Percentiles rank a stretch among this genome's conserved stretches.
Evolutionary conservation across 2,329 filamentous ascomycete genomes (phyloP).

Genomic region (Penicillium sclerotiorum): DNA sequence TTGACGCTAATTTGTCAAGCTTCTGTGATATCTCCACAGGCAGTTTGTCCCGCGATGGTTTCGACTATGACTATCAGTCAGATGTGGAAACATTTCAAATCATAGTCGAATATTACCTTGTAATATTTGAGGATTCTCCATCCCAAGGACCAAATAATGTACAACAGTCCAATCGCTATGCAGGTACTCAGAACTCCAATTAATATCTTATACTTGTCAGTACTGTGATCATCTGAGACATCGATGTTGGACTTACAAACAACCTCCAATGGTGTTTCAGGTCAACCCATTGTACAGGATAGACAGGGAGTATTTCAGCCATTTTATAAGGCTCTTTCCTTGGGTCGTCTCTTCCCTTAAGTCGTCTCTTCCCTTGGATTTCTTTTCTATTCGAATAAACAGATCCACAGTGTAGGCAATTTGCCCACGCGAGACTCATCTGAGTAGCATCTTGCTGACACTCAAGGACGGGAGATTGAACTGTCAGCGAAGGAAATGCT

Average conservation of each 20-base stretch:
- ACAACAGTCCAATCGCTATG: constrained; percentile 30
- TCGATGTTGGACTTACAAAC: constrained; percentile 34
- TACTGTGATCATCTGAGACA: neutral
- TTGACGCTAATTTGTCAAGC: constrained; percentile 26
- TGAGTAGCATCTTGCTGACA: too few relatives aligned
- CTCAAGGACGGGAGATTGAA: too few relatives aligned
- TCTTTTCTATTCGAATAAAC: too few relatives aligned
- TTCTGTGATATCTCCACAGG: constrained; percentile 25
- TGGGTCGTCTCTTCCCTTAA: too few relatives aligned
- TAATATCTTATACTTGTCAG: constrained; percentile 34
- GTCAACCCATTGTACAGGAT: constrained; percentile 36
- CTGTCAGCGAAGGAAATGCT: too few relatives aligned
- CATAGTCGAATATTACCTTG: constrained; percentile 27
- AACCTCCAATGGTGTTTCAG: constrained; percentile 49
- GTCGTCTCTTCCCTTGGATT: too few relatives aligned
- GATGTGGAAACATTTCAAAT: neutral
- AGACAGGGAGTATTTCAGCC: constrained; percentile 28
- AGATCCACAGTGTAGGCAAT: too few relatives aligned
- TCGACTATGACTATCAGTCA: too few relatives aligned
- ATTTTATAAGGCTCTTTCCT: neutral
- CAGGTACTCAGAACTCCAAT: constrained; percentile 37
- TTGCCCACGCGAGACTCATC: too few relatives aligned
- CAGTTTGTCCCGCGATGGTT: too few relatives aligned
- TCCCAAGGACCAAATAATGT: constrained; percentile 32
- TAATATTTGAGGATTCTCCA: constrained; percentile 27